phyloP scores from a whole-genome alignment of 306 rosid species.

The Acacia confusa region DNA sequence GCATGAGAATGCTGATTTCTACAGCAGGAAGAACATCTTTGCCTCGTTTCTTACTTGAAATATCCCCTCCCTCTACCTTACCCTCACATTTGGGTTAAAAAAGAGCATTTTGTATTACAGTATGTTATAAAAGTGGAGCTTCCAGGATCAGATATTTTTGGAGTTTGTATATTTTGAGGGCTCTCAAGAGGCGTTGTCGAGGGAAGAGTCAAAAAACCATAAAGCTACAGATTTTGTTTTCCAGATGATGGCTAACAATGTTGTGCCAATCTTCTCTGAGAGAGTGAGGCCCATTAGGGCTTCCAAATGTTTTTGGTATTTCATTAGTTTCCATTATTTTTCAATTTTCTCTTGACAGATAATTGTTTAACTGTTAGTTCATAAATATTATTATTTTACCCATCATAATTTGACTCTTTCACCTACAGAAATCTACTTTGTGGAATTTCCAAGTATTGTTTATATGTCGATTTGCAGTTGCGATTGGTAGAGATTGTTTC shows the following conservation, averaged over 20 bases:
- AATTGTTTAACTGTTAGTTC: conserved; percentile 55
- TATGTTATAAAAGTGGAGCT: conserved; percentile 59
- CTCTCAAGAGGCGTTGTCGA: conserved; percentile 57
- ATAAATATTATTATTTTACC: conserved; percentile 42
- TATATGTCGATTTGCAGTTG: neutral
- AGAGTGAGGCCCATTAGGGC: conserved; percentile 57
- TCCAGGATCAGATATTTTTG: conserved; percentile 56
- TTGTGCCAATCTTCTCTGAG: conserved; percentile 47
- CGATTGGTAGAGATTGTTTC: too few relatives aligned
- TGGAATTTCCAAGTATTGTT: neutral
- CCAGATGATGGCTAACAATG: conserved; percentile 40
- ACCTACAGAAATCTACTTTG: neutral
- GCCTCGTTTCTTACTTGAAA: conserved; percentile 40
- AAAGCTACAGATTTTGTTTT: conserved; percentile 72
- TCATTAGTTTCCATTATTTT: conserved; percentile 55
- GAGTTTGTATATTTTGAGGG: conserved; percentile 82
- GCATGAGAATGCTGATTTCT: conserved; percentile 36
- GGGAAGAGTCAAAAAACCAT: conserved; percentile 52
- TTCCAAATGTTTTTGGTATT: conserved; percentile 57
- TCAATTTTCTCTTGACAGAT: conserved; percentile 42
- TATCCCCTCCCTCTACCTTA: conserved; percentile 27
- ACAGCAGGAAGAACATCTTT: conserved; percentile 42
- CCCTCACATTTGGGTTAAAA: conserved; percentile 32
- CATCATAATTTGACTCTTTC: neutral
- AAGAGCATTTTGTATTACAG: conserved; percentile 57